phyloP scores from a whole-genome alignment of 2,329 filamentous ascomycete genomes.

The Fusarium setosum region DNA sequence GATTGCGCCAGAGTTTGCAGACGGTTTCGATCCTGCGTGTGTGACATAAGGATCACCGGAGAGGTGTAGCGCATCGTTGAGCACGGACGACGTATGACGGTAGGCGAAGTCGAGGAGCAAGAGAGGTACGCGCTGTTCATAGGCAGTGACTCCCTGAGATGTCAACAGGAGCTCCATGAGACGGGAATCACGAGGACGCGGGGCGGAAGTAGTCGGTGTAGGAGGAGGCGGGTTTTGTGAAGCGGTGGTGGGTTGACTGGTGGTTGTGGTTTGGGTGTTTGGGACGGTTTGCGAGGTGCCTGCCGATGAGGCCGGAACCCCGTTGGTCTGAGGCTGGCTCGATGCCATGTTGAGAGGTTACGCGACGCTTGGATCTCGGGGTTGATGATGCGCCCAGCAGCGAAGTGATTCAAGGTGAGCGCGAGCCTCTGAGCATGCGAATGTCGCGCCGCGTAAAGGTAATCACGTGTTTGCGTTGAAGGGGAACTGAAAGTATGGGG shows the following conservation, averaged over 20 bases:
- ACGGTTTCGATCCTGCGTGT: conserved; percentile 65
- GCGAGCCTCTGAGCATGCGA: conserved; percentile 6
- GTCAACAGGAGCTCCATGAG: conserved; percentile 84
- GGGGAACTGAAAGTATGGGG: neutral
- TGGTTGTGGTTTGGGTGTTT: conserved; percentile 49
- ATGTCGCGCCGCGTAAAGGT: conserved; percentile 1
- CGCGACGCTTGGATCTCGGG: neutral
- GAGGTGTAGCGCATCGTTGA: conserved; percentile 77
- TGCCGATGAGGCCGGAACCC: conserved; percentile 56
- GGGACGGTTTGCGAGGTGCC: conserved; percentile 51
- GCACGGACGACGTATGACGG: conserved; percentile 79
- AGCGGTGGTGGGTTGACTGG: conserved; percentile 41
- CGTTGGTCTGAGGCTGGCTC: conserved; percentile 64
- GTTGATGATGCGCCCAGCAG: neutral
- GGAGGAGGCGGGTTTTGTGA: conserved; percentile 41
- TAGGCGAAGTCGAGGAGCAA: conserved; percentile 90
- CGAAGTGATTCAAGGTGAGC: conserved; percentile 1
- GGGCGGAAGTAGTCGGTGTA: conserved; percentile 54
- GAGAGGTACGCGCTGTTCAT: conserved; percentile 84
- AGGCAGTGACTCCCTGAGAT: conserved; percentile 81
- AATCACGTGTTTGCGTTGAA: neutral
- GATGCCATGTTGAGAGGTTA: conserved; percentile 46
- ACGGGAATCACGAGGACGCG: conserved; percentile 80
- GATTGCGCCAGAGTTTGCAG: conserved; percentile 60
- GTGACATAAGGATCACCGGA: conserved; percentile 74